These are phyloP conservation scores for Salvia miltiorrhiza DNA, from an alignment of 257 asterid genomes.

Conservation along the genomic window DNA sequence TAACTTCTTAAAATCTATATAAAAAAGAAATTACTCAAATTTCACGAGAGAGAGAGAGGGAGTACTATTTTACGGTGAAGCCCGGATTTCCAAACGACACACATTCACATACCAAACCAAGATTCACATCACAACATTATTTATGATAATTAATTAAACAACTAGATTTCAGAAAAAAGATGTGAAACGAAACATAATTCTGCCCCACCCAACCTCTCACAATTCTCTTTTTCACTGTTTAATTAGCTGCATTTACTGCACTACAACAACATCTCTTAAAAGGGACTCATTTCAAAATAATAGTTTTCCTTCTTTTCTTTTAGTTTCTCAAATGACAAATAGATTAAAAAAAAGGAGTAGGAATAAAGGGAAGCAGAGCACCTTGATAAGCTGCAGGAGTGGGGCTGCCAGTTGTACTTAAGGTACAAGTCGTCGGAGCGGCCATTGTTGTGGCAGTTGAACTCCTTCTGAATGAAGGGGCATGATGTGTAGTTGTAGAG, in stretches of 20 bases:
- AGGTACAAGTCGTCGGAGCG: constrained; percentile 65
- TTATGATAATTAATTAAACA: not conserved
- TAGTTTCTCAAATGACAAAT: no score
- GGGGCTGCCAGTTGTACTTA: constrained; percentile 72
- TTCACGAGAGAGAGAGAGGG: no score
- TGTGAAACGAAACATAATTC: not conserved
- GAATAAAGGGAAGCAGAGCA: not conserved
- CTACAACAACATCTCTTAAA: no score
- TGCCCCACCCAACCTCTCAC: not conserved
- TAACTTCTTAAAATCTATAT: no score
- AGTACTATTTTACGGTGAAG: not conserved
- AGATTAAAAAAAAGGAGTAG: no score
- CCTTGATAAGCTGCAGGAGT: constrained; percentile 55
- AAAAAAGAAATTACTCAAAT: no score
- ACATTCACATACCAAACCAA: no score
- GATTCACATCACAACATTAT: not conserved
- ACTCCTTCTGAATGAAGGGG: constrained; percentile 76
- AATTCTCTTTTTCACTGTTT: not conserved
- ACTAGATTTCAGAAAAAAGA: not conserved
- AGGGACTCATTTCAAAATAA: not conserved
- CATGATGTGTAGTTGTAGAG: constrained; percentile 57
- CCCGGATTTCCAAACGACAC: no score
- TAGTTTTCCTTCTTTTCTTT: not conserved
- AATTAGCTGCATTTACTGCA: not conserved
- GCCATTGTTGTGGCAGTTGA: constrained; percentile 69